Percentiles rank a stretch among this genome's conserved stretches.
Evolutionary conservation across 345 rosid species (phyloP).

Genomic region (Cochlearia excelsa): DNA sequence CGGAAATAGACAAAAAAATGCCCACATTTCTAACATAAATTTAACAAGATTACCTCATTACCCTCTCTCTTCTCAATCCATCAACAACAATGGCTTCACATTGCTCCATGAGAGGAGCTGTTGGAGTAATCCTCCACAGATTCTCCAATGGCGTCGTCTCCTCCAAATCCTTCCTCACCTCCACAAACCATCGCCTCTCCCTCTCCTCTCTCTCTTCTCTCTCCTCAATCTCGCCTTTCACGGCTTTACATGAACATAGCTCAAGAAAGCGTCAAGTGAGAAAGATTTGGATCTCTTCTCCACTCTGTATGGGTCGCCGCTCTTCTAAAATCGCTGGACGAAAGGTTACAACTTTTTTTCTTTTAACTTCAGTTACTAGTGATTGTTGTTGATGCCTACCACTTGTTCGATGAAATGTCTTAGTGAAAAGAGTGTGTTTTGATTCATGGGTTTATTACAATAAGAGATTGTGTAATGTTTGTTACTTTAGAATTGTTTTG

Average conservation of each 20-base stretch:
- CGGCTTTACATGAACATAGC: conserved; percentile 19
- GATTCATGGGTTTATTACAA: background rate
- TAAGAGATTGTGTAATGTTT: background rate
- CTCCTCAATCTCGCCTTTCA: conserved; percentile 40
- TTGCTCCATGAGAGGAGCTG: conserved; percentile 41
- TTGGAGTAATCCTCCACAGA: conserved; percentile 39
- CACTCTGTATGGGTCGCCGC: conserved; percentile 84
- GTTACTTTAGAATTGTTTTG: background rate
- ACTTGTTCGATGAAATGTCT: conserved; percentile 26
- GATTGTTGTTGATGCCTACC: conserved; percentile 11
- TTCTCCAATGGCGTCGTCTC: conserved; percentile 43
- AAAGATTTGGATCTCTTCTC: conserved; percentile 59
- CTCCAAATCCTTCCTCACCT: conserved; percentile 36
- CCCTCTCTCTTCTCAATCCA: conserved; percentile 20
- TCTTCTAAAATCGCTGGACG: conserved; percentile 88
- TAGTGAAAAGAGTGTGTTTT: background rate
- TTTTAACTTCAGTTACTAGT: background rate
- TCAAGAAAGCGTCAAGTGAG: conserved; percentile 35
- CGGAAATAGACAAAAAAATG: too few relatives aligned
- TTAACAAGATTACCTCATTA: background rate
- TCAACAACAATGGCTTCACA: conserved; percentile 38
- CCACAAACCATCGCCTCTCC: conserved; percentile 31
- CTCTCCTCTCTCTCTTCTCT: conserved; percentile 37
- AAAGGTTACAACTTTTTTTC: conserved; percentile 45
- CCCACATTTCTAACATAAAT: too few relatives aligned